phyloP scores from a whole-genome alignment of 2,329 filamentous ascomycete genomes.

The Aureobasidium sp. region DNA sequence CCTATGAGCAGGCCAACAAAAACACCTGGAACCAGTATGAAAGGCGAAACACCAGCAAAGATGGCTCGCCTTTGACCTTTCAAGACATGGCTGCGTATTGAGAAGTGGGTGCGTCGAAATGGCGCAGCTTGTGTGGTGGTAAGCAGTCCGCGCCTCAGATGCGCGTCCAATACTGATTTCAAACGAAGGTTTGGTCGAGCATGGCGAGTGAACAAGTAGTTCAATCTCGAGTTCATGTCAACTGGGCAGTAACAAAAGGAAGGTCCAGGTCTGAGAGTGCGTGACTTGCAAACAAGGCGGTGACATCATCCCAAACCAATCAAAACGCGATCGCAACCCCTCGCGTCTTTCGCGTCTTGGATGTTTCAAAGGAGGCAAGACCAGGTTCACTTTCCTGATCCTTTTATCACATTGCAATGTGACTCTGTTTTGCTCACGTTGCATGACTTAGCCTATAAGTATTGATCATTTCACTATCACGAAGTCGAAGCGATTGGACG shows the following conservation, averaged over 20 bases:
- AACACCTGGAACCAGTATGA: conserved; percentile 53
- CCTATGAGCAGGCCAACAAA: conserved; percentile 59
- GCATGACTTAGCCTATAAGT: background rate
- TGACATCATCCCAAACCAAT: conserved; percentile 1
- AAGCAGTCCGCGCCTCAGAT: background rate
- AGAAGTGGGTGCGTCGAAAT: background rate
- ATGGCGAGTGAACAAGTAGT: background rate
- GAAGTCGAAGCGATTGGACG: background rate
- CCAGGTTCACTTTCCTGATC: background rate
- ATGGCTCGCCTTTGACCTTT: conserved; percentile 18
- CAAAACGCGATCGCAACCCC: conserved; percentile 2
- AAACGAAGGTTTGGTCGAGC: background rate
- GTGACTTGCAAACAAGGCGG: background rate
- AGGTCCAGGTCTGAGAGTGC: background rate
- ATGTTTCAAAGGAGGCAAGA: background rate
- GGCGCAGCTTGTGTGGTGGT: background rate
- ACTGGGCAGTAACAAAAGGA: background rate
- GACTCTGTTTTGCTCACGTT: background rate
- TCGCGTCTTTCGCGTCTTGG: conserved; percentile 11
- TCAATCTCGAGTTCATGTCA: conserved; percentile 6
- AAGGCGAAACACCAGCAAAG: conserved; percentile 31
- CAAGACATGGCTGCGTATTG: background rate
- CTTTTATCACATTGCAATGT: background rate
- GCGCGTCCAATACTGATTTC: background rate
- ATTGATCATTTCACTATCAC: background rate